phyloP scores from a whole-genome alignment of 345 rosid species.

The Corymbia maculata region DNA sequence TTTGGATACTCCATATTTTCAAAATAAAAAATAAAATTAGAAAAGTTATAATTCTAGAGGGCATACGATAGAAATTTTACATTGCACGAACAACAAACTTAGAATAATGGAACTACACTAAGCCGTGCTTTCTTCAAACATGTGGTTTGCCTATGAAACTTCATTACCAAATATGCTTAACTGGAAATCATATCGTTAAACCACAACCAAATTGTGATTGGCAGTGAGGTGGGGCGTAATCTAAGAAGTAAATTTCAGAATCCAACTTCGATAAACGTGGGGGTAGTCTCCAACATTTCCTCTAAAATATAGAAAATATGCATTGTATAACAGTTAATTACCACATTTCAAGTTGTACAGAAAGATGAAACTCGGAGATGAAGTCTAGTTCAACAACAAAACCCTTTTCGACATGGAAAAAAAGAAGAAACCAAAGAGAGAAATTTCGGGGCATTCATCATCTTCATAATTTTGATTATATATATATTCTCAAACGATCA shows the following conservation, averaged over 20 bases:
- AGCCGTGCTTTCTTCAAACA: not conserved
- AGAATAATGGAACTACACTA: not conserved
- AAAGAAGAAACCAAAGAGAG: not conserved
- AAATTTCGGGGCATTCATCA: not conserved
- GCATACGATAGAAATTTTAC: not conserved
- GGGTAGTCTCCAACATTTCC: not conserved
- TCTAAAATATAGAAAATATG: not conserved
- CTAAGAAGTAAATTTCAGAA: not conserved
- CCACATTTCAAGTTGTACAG: not conserved
- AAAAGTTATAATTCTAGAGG: not conserved
- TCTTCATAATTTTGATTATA: not conserved
- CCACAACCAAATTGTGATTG: not conserved
- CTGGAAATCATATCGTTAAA: not conserved
- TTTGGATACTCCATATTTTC: not conserved
- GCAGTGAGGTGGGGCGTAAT: not conserved
- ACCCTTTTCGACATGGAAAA: not conserved
- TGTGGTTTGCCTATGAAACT: not conserved
- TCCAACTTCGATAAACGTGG: not conserved
- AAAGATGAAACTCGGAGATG: not conserved
- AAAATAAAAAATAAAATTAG: not conserved
- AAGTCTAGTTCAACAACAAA: not conserved
- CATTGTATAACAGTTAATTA: not conserved
- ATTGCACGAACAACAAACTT: not conserved
- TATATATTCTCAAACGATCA: not conserved
- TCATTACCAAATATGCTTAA: not conserved